Evolutionary conservation across 176 grass and related monocot genomes (phyloP), one percentile per base, ranked within the genome.

Genomic region (Oryza rufipogon): DNA sequence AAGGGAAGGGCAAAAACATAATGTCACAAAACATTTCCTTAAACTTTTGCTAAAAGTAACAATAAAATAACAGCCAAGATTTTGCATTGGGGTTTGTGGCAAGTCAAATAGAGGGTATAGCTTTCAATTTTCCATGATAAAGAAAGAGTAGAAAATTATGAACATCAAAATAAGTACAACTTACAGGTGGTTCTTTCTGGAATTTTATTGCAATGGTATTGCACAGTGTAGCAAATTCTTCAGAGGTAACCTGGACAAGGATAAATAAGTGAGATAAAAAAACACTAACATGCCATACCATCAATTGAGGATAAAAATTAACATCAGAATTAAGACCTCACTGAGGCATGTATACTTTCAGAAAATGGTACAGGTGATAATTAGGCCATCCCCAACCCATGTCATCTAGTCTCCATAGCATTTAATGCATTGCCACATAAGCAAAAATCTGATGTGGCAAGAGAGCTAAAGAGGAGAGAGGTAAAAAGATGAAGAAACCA

Each of bases 161-260:
- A 66, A 77, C 39, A 25, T 44, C 32, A 66, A 52, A 76, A 76
- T 30, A 78, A 78, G 70, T 83, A 23, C 36, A 89, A 93, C 93
- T 85, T 95, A 98, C 96, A 30, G 82, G 73, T 84, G 96, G 89
- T 86, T 98, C 96, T 85, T 93, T 98, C 89, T 94, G 96, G 64
- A 98, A 98, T 77, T 90, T 90, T 58, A 95, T 92, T 73, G 89
- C 96, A 91, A 98, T 98, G 28, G 96, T 80, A 90, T 93, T 98
- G 91, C 93, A 98, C 25, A 98, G 81, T 13, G 95, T 93, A 66
- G 82, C 85, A 87, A 98, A 98, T 87, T 98, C 96, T 90, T 98
- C 96, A 2, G 89, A 77, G n/a, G 94, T 98, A 85, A 98, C 89
- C 96, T 98, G 89, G 46, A 84, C 67, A 78, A 67, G 25, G 42